Evolutionary conservation across 2,329 filamentous ascomycete genomes (phyloP).

Genomic region (Nemania sp.): DNA sequence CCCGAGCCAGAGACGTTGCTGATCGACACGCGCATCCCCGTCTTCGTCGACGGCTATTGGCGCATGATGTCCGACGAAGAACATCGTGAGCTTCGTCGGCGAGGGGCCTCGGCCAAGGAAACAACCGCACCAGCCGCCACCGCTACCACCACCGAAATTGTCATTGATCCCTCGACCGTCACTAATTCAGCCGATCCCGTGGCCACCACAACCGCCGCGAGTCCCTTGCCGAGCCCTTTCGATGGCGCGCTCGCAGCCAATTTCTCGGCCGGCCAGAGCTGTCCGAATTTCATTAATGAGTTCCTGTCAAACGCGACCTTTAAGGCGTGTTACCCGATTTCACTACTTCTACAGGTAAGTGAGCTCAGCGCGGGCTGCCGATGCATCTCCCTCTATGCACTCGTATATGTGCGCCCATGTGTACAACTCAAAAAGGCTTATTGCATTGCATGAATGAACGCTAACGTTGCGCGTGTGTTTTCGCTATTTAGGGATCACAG

Average conservation of each 20-base stretch:
- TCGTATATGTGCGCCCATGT: neutral
- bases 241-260: slow-evolving; percentile 73
- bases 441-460: slow-evolving; percentile 21
- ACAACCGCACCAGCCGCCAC: slow-evolving; percentile 22
- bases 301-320: slow-evolving; percentile 77
- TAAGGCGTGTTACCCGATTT: slow-evolving; percentile 82
- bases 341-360: slow-evolving; percentile 81
- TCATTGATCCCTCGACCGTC: slow-evolving; percentile 49
- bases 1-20: slow-evolving; percentile 42
- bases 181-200: slow-evolving; percentile 43
- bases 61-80: slow-evolving; percentile 54
- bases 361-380: neutral
- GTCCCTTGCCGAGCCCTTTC: slow-evolving; percentile 72
- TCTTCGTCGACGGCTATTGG: slow-evolving; percentile 54
- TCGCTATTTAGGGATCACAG: slow-evolving; percentile 73
- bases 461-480: slow-evolving; percentile 19
- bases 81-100: slow-evolving; percentile 47
- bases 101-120: slow-evolving; percentile 29
- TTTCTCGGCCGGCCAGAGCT: slow-evolving; percentile 68
- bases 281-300: slow-evolving; percentile 74
- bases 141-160: slow-evolving; percentile 49
- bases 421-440: neutral
- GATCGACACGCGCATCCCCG: slow-evolving; percentile 53
- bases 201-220: slow-evolving; percentile 47
- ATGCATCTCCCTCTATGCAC: neutral